Percentiles rank a stretch among this genome's conserved stretches.
These are phyloP conservation scores for Chenopodium quinoa DNA, from an alignment of 148 eudicot species.

Conservation along the genomic window DNA sequence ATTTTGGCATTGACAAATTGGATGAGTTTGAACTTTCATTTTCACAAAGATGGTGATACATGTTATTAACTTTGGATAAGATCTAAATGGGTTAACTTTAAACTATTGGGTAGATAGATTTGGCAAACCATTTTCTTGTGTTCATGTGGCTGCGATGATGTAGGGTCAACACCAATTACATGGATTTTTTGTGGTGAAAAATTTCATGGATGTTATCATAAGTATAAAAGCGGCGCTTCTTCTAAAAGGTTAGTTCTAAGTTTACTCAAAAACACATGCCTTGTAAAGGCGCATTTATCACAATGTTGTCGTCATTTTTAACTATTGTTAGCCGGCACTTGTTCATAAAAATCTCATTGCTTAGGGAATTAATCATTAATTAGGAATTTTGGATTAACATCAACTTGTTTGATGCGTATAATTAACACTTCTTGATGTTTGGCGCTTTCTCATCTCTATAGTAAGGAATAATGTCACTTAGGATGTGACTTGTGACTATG, in stretches of 20 bases:
- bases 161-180: conserved; percentile 16
- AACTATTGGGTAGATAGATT: neutral
- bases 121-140: neutral
- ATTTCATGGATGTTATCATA: neutral
- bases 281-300: neutral
- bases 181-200: conserved; percentile 8
- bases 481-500: no score
- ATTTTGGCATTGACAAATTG: no score
- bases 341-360: neutral
- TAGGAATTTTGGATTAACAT: conserved; percentile 1
- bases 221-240: conserved; percentile 15
- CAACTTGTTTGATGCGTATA: neutral
- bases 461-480: no score
- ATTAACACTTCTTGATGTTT: neutral
- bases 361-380: neutral
- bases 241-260: neutral
- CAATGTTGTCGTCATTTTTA: neutral
- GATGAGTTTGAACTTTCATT: neutral
- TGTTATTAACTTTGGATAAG: neutral
- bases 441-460: conserved; percentile 8
- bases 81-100: neutral
- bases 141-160: conserved; percentile 16
- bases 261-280: conserved; percentile 7
- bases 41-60: neutral
- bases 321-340: neutral